Percentiles rank a stretch among this genome's conserved stretches.
These are phyloP conservation scores for Epichloe festucae DNA, from an alignment of 2,329 filamentous ascomycete species.

Conservation along the genomic window DNA sequence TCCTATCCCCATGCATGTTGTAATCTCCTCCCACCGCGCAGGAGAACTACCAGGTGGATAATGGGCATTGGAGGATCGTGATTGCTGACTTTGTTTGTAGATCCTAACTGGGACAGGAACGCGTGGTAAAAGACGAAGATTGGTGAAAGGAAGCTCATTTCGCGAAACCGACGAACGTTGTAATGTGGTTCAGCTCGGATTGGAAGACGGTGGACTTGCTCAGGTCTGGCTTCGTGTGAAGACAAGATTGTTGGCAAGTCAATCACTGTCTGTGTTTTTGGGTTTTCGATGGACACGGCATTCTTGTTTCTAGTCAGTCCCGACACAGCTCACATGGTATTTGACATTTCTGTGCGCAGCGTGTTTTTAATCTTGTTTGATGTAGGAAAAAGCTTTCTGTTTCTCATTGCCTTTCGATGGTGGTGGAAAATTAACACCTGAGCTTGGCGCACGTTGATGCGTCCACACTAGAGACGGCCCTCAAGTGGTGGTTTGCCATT, in stretches of 20 bases:
- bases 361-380: not conserved
- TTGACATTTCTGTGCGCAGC: not conserved
- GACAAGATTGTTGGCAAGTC: not conserved
- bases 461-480: too few species aligned
- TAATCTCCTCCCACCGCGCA: not conserved
- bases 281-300: not conserved
- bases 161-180: not conserved
- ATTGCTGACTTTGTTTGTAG: slow-evolving; percentile 24
- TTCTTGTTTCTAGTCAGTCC: not conserved
- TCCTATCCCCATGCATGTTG: not conserved
- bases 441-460: too few species aligned
- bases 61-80: not conserved
- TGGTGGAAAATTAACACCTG: too few species aligned
- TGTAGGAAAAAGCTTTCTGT: not conserved
- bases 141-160: too few species aligned
- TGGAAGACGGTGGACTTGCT: not conserved
- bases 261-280: not conserved
- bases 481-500: too few species aligned
- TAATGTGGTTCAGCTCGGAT: not conserved
- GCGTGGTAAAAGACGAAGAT: slow-evolving; percentile 52
- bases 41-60: too few species aligned
- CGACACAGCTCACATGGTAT: not conserved
- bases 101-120: slow-evolving; percentile 84
- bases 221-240: too few species aligned
- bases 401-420: not conserved